These are phyloP conservation scores for Rubia occidens DNA, from an alignment of 305 asterid species.

Conservation along the genomic window DNA sequence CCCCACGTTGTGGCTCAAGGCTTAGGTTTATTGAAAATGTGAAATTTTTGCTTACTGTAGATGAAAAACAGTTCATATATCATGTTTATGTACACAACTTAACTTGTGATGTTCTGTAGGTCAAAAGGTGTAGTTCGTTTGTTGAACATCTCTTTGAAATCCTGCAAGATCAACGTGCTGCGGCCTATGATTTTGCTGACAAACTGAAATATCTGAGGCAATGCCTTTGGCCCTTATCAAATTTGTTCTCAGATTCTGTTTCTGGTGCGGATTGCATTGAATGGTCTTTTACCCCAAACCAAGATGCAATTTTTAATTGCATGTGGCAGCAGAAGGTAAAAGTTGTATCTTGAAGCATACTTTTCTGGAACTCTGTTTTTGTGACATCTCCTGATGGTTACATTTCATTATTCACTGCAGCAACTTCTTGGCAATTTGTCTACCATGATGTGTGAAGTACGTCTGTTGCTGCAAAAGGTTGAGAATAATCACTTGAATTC, in stretches of 20 bases:
- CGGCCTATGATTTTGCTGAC: slow-evolving; percentile 47
- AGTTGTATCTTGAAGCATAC: slow-evolving; percentile 1
- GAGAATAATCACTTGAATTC: slow-evolving; percentile 50
- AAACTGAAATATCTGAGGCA: slow-evolving; percentile 54
- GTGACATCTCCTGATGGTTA: not conserved
- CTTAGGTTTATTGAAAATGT: too few species aligned
- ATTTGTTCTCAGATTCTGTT: slow-evolving; percentile 38
- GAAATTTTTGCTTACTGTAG: too few species aligned
- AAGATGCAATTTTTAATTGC: slow-evolving; percentile 46
- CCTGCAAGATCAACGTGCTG: slow-evolving; percentile 87
- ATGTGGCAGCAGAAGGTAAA: slow-evolving; percentile 93
- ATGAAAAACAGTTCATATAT: not conserved
- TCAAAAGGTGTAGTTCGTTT: slow-evolving; percentile 55
- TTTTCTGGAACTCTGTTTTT: not conserved
- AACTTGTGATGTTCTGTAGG: slow-evolving; percentile 33
- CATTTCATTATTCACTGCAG: slow-evolving; percentile 36
- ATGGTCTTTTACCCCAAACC: slow-evolving; percentile 36
- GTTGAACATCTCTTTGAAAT: slow-evolving; percentile 68
- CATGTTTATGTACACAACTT: not conserved
- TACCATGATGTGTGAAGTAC: slow-evolving; percentile 53
- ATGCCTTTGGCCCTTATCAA: slow-evolving; percentile 50
- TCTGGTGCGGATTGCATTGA: slow-evolving; percentile 17
- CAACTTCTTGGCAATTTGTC: slow-evolving; percentile 70
- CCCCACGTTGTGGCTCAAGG: too few species aligned
- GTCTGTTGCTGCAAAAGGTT: slow-evolving; percentile 47